Evolutionary conservation across 2,329 filamentous ascomycete genomes (phyloP), one percentile per base, ranked within the genome.

Genomic region (Zalaria obscura): DNA sequence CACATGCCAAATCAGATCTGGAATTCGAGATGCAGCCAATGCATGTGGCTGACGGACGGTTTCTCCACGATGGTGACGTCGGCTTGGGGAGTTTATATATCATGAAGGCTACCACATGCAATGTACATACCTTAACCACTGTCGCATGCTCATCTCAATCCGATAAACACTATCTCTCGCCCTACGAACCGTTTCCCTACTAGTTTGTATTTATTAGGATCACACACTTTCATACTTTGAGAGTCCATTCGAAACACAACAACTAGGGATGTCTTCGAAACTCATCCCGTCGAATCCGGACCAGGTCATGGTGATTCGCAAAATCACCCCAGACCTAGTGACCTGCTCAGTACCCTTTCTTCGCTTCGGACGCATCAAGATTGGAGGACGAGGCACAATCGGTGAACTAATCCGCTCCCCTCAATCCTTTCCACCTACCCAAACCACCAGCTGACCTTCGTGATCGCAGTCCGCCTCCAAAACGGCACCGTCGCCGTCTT

Each of bases 261-360:
- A 52, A 31, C 38, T 18, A 18, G 18, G 18, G 18, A 59, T 60
- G 57, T 52, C 57, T 10, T 28, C 39, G 41, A 63, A 61, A 43
- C 52, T 62, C 44, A 61, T 69, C 18, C 68, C 68, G 2, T 57
- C 59, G n/a, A 79, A 89, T 52, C 87, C 88, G 8, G 73, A 78
- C 11, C 76, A 84, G 55, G 79, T 91, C 48, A 93, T 94, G 81
- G 85, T 94, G 46, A 89, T 93, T 55, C 83, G 89, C 48, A 74
- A 87, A 52, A 65, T 96, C 52, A 84, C 83, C 2, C 82, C 84
- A 9, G 79, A 81, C 50, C 73, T 94, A 41, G 77, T 76, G 35
- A 93, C 82, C 8, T 72, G 87, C 52, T 88, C 83, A 6, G 73
- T 87, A 2, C 91, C 91, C 5, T 98, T 98, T 63, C 63, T 75